A percentile compares a stretch with the other conserved stretches of the same genome.
Conservation (phyloP, 2,329 filamentous ascomycete species). For the Coniella vitis region DNA sequence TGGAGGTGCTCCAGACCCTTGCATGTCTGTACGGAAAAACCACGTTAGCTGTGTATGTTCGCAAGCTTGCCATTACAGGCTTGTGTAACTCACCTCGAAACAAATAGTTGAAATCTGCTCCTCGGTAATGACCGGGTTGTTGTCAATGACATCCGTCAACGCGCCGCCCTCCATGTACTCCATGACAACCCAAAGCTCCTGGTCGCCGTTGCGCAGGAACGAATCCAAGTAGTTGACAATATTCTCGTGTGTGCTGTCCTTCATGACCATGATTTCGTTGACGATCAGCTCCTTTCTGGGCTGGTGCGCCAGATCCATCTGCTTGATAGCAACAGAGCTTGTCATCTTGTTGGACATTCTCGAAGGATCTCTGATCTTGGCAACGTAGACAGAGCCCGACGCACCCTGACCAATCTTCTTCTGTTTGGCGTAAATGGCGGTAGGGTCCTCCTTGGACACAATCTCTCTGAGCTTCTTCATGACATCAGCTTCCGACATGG, state of each 20-base stretch:
- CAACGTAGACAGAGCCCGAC: slow-evolving; percentile 95
- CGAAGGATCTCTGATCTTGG: slow-evolving; percentile 76
- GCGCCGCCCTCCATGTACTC: slow-evolving; percentile 99
- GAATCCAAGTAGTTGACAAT: slow-evolving; percentile 99
- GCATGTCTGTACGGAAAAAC: slow-evolving; percentile 63
- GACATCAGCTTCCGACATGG: slow-evolving; percentile 93
- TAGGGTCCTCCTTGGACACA: slow-evolving; percentile 91
- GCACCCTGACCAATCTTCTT: slow-evolving; percentile 99
- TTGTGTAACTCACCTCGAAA: slow-evolving; percentile 64
- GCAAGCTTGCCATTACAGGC: too few relatives aligned
- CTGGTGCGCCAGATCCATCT: slow-evolving; percentile 98
- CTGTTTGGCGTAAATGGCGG: slow-evolving; percentile 95
- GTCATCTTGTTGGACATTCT: not conserved
- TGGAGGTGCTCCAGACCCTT: slow-evolving; percentile 91
- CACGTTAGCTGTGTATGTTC: slow-evolving; percentile 1
- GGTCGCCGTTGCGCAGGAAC: slow-evolving; percentile 88
- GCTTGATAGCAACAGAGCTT: slow-evolving; percentile 81
- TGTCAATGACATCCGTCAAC: slow-evolving; percentile 96
- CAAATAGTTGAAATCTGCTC: slow-evolving; percentile 98
- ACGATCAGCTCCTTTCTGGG: slow-evolving; percentile 97
- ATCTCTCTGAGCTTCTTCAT: slow-evolving; percentile 94
- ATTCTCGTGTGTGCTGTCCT: slow-evolving; percentile 95
- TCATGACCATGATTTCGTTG: slow-evolving; percentile 99
- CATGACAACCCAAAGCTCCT: slow-evolving; percentile 99
- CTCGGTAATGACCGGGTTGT: slow-evolving; percentile 88